Evolutionary conservation across 2,329 filamentous ascomycete species (phyloP).

Genomic region (Cytospora schulzeri): DNA sequence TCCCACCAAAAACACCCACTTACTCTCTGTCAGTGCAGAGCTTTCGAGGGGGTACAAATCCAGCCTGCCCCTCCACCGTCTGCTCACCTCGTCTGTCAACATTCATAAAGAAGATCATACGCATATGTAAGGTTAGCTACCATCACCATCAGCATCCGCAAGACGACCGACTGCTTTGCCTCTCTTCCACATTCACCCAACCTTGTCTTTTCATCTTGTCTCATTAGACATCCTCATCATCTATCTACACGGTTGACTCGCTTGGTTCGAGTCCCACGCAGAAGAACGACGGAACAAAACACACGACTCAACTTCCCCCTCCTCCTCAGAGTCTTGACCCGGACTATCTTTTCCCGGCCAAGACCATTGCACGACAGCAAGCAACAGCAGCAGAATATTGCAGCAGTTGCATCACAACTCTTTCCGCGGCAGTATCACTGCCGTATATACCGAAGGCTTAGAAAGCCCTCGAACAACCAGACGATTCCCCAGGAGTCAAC

Average conservation of each 20-base stretch:
- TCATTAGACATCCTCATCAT: constrained; percentile 2
- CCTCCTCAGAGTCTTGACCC: constrained; percentile 1
- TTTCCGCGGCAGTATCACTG: constrained; percentile 9
- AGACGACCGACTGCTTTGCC: constrained; percentile 1
- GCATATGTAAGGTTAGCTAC: constrained; percentile 11
- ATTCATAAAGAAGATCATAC: constrained; percentile 21
- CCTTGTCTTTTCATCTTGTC: constrained; percentile 2
- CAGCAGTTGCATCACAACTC: constrained; percentile 1
- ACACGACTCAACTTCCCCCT: background rate
- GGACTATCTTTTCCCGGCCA: constrained; percentile 11
- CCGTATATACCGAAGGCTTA: background rate
- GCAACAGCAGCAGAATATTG: constrained; percentile 4
- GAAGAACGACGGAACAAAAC: background rate
- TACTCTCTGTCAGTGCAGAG: constrained; percentile 13
- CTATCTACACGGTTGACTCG: constrained; percentile 8
- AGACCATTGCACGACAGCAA: constrained; percentile 15
- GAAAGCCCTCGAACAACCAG: background rate
- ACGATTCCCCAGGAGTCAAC: constrained; percentile 3
- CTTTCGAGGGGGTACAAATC: constrained; percentile 28
- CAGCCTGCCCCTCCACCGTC: constrained; percentile 28
- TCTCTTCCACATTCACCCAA: background rate
- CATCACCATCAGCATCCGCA: constrained; percentile 7
- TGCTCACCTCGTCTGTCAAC: constrained; percentile 21
- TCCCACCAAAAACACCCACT: constrained; percentile 24
- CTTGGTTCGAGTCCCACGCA: constrained; percentile 1